Base-by-base conservation (phyloP, 108 stramenopile species). In the Parmales sp. region DNA sequence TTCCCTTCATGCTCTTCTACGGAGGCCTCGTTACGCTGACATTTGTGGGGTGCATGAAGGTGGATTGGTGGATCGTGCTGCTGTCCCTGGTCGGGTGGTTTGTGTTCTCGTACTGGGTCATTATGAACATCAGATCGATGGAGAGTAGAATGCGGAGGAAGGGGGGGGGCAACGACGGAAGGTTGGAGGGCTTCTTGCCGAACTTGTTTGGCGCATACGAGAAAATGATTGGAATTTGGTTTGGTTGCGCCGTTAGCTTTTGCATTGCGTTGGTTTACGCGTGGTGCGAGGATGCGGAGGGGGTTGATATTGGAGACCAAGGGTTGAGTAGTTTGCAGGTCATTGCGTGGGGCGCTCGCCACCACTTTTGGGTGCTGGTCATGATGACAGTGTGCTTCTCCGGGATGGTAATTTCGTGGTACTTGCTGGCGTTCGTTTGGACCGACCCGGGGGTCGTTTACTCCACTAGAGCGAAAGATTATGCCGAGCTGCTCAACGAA, bases 401-500 rank as follows among this genome's bases (percentile, higher is more conserved):
- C 2, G 2, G 29, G 3, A 60, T 60, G 54, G 36, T 60, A 2
- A 4, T 60, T 28, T 34, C 31, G 31, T 60, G 54, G 54, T 28
- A 16, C n/a, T 16, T 60, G 25, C 28, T 60, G 2, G 54, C 36
- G 8, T 60, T 60, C 31, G 54, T 60, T 34, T 60, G 36, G 31
- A 60, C 13, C 29, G 54, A 60, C 54, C 54, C 54, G 5, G 54
- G 54, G 26, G 13, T 11, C 54, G 54, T 60, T 28, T 60, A 60
- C 54, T 28, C 54, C 54, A 60, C 29, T 20, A 60, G 54, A 34
- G 36, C 29, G 31, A 28, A 13, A 28, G 36, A 28, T 11, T 60
- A 60, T 34, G 36, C 26, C 26, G 54, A 60, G 26, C 54, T 60
- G 4, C 54, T 60, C 31, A 34, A 11, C 4, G 54, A 60, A 34